phyloP scores from a whole-genome alignment of 2,329 filamentous ascomycete genomes.

The Dactylellina leptospora region DNA sequence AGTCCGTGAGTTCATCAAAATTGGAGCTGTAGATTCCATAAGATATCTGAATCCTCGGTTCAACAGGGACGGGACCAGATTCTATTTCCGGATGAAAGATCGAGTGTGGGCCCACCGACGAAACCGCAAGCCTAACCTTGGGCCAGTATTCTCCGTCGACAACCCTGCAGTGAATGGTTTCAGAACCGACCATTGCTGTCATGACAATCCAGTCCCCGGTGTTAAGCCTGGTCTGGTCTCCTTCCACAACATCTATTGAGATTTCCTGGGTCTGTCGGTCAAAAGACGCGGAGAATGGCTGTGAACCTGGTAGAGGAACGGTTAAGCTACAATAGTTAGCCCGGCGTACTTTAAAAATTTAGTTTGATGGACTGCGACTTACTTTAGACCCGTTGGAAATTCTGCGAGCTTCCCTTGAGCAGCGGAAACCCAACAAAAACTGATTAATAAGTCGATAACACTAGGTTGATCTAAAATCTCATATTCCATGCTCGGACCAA shows the following conservation, averaged over 20 bases:
- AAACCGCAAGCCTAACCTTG: conserved; percentile 59
- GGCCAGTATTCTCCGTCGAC: conserved; percentile 63
- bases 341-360: not conserved
- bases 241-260: conserved; percentile 3
- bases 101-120: conserved; percentile 4
- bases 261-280: conserved; percentile 29
- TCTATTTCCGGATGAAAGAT: conserved; percentile 7
- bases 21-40: conserved; percentile 65
- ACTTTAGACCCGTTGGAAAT: conserved; percentile 68
- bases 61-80: not conserved
- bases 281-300: conserved; percentile 12
- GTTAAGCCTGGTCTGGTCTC: conserved; percentile 59
- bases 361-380: conserved; percentile 59
- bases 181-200: conserved; percentile 18
- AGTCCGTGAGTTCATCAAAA: conserved; percentile 66
- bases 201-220: conserved; percentile 66
- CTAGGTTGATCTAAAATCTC: conserved; percentile 81
- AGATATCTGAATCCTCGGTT: conserved; percentile 30
- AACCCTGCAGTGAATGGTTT: conserved; percentile 65
- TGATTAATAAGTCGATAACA: conserved; percentile 84
- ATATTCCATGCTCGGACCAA: conserved; percentile 84
- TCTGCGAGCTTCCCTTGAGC: conserved; percentile 62
- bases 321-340: conserved; percentile 30
- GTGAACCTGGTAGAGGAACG: conserved; percentile 22
- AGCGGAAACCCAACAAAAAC: conserved; percentile 77